Base-by-base conservation (phyloP, 2,329 filamentous ascomycete species). In the Microascus cirrosus region DNA sequence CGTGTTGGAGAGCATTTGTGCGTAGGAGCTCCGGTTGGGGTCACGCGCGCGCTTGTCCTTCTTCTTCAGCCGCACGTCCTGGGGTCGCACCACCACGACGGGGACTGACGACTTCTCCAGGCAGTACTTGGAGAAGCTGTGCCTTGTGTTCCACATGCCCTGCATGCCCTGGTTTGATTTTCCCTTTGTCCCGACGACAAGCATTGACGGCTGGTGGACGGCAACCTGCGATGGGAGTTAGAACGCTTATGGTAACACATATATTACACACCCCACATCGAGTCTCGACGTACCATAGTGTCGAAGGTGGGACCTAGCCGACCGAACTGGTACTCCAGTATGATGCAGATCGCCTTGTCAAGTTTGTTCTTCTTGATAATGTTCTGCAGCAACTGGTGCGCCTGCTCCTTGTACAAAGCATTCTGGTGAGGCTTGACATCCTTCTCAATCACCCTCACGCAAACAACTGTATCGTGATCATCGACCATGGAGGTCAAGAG, bases 101-200 rank as follows among this genome's bases (percentile, higher is more conserved):
- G 92, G 92, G 1, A 96, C 89, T 0, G 92, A 91, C 1, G 89
- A 95, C 69, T 95, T 92, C 68, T 96, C 92, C 13, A 96, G 79
- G 66, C 92, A 96, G 72, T 96, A 96, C 68, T 96, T 96, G 28
- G 90, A 95, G 52, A 96, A 92, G 0, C 89, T 94, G 62, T 90
- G 94, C 51, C 79, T 74, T 35, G 80, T 81, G 54, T 89, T 90
- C 50, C 96, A 81, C 34, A 96, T 77, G 54, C 90, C 89, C 68
- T 95, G 91, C 59, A 96, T 85, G 28, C 91, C 90, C 36, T 90
- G 90, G 1, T 95, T 78, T 42, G 87, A 93, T 58, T 90, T 83
- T 53, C 92, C 92, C 64, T 88, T 83, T 1, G 92, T 96, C 51
- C 92, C 92, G 18, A 96, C 92, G 32, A 96, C 87, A 24, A 96